Percentiles rank a stretch among this genome's conserved stretches.
These are phyloP conservation scores for Colletotrichum gigasporum DNA, from an alignment of 2,329 filamentous ascomycete species.

Conservation along the genomic window DNA sequence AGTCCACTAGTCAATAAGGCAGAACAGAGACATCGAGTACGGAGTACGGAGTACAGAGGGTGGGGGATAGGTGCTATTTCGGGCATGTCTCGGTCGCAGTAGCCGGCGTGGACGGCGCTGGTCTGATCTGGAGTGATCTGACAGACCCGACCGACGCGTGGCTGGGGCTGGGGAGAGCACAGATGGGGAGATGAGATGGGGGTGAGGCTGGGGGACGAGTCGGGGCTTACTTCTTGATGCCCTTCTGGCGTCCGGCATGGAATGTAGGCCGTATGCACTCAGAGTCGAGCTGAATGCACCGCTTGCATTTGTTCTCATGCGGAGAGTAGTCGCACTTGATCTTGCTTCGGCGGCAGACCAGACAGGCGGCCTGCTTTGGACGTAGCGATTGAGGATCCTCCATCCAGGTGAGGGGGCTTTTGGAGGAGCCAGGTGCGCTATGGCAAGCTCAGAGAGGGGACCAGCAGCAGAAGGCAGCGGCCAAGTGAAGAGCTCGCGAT, in stretches of 20 bases:
- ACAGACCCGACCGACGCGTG: no score
- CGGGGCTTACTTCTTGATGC: slow-evolving; percentile 75
- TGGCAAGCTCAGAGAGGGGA: slow-evolving; percentile 24
- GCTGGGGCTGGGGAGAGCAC: background rate
- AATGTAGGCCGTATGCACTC: slow-evolving; percentile 79
- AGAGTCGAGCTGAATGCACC: slow-evolving; percentile 64
- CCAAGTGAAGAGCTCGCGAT: background rate
- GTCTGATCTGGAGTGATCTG: no score
- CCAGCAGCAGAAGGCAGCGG: slow-evolving; percentile 7
- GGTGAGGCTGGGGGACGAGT: background rate
- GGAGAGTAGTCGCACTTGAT: slow-evolving; percentile 70
- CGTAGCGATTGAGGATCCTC: slow-evolving; percentile 31
- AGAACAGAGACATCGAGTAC: slow-evolving; percentile 23
- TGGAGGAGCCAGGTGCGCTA: slow-evolving; percentile 27
- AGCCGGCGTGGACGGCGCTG: no score
- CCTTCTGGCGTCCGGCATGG: slow-evolving; percentile 77
- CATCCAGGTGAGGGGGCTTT: slow-evolving; percentile 32
- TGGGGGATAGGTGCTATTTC: background rate
- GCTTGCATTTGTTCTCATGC: slow-evolving; percentile 64
- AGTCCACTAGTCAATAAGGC: slow-evolving; percentile 19
- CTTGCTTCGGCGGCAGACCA: slow-evolving; percentile 73
- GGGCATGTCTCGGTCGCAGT: background rate
- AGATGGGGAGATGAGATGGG: background rate
- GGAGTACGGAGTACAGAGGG: background rate
- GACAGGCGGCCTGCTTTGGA: slow-evolving; percentile 62